These are phyloP conservation scores for Penicillium capsulatum DNA, from an alignment of 2,329 filamentous ascomycete species.

Conservation along the genomic window DNA sequence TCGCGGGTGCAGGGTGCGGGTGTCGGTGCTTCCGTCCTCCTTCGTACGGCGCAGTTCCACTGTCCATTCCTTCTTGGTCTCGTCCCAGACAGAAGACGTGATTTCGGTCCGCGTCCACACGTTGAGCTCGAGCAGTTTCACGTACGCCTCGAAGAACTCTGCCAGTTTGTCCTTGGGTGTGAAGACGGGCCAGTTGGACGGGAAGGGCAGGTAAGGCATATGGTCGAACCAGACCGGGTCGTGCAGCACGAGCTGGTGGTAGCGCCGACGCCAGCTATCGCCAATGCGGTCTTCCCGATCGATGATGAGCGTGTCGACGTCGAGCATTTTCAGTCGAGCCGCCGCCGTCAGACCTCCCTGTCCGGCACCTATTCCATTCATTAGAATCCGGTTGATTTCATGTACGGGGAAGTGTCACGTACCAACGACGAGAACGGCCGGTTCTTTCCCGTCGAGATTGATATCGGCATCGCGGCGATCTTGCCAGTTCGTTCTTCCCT, in stretches of 20 bases:
- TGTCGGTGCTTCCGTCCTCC: slow-evolving; percentile 41
- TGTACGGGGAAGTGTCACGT: slow-evolving; percentile 26
- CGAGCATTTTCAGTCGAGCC: slow-evolving; percentile 57
- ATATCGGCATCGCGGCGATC: slow-evolving; percentile 50
- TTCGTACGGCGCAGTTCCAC: slow-evolving; percentile 47
- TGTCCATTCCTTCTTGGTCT: slow-evolving; percentile 51
- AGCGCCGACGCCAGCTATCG: slow-evolving; percentile 62
- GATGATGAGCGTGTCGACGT: slow-evolving; percentile 54
- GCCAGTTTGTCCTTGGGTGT: slow-evolving; percentile 68
- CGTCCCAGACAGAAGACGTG: slow-evolving; percentile 49
- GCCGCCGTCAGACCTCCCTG: slow-evolving; percentile 58
- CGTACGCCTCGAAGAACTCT: slow-evolving; percentile 65
- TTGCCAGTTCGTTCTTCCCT: slow-evolving; percentile 57
- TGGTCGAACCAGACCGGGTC: slow-evolving; percentile 58
- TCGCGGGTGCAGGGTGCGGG: slow-evolving; percentile 55
- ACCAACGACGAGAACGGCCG: slow-evolving; percentile 60
- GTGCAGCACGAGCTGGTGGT: slow-evolving; percentile 63
- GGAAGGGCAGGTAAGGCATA: slow-evolving; percentile 63
- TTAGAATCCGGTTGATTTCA: not conserved
- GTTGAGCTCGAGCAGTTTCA: slow-evolving; percentile 61
- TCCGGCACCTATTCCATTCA: slow-evolving; percentile 48
- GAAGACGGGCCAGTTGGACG: slow-evolving; percentile 63
- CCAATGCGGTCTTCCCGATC: slow-evolving; percentile 57
- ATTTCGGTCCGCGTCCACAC: slow-evolving; percentile 59
- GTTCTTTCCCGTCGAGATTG: slow-evolving; percentile 52